These are phyloP conservation scores for Clarireedia paspali DNA, from an alignment of 2,329 filamentous ascomycete genomes.

Conservation along the genomic window DNA sequence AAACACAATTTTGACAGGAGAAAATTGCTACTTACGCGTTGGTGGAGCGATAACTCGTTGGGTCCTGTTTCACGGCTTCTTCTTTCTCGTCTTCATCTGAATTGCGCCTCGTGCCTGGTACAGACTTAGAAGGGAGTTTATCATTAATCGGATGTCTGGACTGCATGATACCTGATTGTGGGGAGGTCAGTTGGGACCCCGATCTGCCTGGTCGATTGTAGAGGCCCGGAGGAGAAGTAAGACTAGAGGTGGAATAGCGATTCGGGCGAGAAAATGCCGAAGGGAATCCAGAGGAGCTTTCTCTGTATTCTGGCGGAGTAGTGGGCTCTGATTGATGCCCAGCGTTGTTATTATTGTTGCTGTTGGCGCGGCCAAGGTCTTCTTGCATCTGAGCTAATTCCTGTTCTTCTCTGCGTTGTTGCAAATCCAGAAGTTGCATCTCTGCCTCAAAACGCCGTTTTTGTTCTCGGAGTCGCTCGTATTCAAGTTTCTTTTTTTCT, in stretches of 20 bases:
- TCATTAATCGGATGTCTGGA: constrained; percentile 54
- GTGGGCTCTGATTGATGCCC: constrained; percentile 91
- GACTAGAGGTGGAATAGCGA: constrained; percentile 80
- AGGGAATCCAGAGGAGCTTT: constrained; percentile 62
- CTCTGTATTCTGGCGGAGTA: constrained; percentile 87
- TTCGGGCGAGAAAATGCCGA: constrained; percentile 77
- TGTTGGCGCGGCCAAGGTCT: constrained; percentile 54
- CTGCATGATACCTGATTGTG: constrained; percentile 56
- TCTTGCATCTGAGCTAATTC: constrained; percentile 82
- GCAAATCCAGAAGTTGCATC: constrained; percentile 81
- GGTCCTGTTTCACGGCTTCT: constrained; percentile 59
- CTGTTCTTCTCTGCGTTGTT: constrained; percentile 73
- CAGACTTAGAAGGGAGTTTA: constrained; percentile 71
- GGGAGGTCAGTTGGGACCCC: constrained; percentile 73
- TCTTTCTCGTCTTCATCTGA: constrained; percentile 88
- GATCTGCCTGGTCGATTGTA: constrained; percentile 68
- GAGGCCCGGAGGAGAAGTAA: constrained; percentile 72
- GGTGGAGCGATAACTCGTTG: constrained; percentile 64
- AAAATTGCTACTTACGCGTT: constrained; percentile 64
- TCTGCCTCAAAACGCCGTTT: constrained; percentile 85
- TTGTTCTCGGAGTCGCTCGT: constrained; percentile 84
- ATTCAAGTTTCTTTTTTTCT: constrained; percentile 88
- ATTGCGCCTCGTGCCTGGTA: constrained; percentile 79
- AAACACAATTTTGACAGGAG: background rate
- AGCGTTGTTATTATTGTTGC: constrained; percentile 31